Percentiles rank a stretch among this genome's conserved stretches.
These are phyloP conservation scores for Neophaeococcomyces aloes DNA, from an alignment of 2,329 filamentous ascomycete species.

Conservation along the genomic window DNA sequence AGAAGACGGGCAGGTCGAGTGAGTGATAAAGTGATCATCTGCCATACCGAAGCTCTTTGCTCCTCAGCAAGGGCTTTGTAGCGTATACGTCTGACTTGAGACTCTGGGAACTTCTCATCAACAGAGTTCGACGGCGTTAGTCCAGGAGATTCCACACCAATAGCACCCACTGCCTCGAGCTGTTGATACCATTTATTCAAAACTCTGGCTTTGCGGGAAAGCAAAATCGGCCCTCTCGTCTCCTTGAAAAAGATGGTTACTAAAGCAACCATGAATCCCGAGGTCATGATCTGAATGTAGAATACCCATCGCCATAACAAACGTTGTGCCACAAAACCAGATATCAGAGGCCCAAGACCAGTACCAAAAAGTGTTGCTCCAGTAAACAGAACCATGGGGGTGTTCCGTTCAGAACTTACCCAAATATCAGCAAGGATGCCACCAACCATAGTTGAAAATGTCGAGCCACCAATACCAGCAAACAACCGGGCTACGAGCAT, in stretches of 20 bases:
- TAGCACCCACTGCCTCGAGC: slow-evolving; percentile 57
- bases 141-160: slow-evolving; percentile 14
- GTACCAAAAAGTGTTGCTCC: slow-evolving; percentile 69
- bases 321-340: slow-evolving; percentile 57
- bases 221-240: slow-evolving; percentile 67
- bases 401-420: slow-evolving; percentile 66
- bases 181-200: slow-evolving; percentile 72
- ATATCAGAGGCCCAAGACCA: slow-evolving; percentile 64
- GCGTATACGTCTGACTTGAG: slow-evolving; percentile 9
- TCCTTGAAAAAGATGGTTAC: slow-evolving; percentile 67
- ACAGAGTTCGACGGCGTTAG: background rate
- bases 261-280: slow-evolving; percentile 51
- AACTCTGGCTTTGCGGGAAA: slow-evolving; percentile 61
- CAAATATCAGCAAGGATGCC: slow-evolving; percentile 84
- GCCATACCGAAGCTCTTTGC: slow-evolving; percentile 14
- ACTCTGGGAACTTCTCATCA: background rate
- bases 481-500: slow-evolving; percentile 65
- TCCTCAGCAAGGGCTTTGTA: slow-evolving; percentile 19
- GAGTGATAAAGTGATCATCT: slow-evolving; percentile 20
- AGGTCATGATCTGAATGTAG: slow-evolving; percentile 69
- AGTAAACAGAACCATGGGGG: slow-evolving; percentile 80
- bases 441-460: slow-evolving; percentile 83
- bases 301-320: slow-evolving; percentile 78
- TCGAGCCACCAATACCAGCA: slow-evolving; percentile 56
- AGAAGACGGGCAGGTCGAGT: slow-evolving; percentile 38